Conservation (phyloP, 768 basidiomycete genomes). For the Trametes punicea region DNA sequence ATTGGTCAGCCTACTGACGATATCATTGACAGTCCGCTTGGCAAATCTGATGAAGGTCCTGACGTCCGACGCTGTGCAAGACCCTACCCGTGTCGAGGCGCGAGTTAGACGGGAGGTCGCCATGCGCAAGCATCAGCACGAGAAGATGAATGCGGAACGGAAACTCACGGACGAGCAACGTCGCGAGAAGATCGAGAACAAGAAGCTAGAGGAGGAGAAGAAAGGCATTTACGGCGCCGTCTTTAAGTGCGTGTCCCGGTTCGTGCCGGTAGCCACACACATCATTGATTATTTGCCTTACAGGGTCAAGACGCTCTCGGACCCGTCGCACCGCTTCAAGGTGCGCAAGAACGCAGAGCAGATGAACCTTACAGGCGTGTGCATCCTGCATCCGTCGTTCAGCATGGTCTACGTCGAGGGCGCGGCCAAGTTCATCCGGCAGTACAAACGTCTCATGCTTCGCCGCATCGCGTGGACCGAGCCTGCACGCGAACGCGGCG, state of each 20-base stretch:
- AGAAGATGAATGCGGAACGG: constrained; percentile 90
- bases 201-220: constrained; percentile 86
- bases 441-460: constrained; percentile 85
- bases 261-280: neutral
- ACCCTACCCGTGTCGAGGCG: constrained; percentile 96
- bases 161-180: constrained; percentile 91
- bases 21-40: constrained; percentile 64
- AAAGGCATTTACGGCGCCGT: constrained; percentile 79
- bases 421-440: constrained; percentile 75
- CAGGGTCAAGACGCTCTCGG: constrained; percentile 85
- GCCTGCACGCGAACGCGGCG: constrained; percentile 73
- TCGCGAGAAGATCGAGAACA: constrained; percentile 79
- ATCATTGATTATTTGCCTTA: neutral
- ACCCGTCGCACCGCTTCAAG: constrained; percentile 93
- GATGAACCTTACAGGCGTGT: constrained; percentile 80
- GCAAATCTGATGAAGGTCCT: constrained; percentile 97
- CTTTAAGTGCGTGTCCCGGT: constrained; percentile 69
- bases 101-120: constrained; percentile 92
- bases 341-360: constrained; percentile 96
- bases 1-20: constrained; percentile 2
- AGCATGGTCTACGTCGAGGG: constrained; percentile 94
- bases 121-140: constrained; percentile 82
- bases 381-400: constrained; percentile 88
- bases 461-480: constrained; percentile 94
- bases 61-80: constrained; percentile 94